phyloP scores from a whole-genome alignment of 208 protist species.

The Crithidia brevicula region DNA sequence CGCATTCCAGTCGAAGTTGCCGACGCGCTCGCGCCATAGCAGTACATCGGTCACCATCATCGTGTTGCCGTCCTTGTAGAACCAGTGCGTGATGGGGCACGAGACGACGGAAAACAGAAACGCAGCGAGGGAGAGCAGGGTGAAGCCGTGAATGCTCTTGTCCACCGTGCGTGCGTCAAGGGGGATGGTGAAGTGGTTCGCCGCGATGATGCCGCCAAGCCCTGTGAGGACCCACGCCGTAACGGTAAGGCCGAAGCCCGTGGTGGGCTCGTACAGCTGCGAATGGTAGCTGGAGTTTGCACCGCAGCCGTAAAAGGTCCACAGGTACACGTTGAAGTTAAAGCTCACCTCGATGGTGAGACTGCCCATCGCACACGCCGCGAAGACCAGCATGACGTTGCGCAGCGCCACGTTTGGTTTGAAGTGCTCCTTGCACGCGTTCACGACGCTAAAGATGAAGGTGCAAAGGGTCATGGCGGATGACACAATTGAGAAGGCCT shows the following conservation, averaged over 20 bases:
- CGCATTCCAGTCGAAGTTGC: slow-evolving; percentile 59
- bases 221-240: slow-evolving; percentile 65
- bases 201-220: slow-evolving; percentile 51
- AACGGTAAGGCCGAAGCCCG: slow-evolving; percentile 65
- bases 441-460: slow-evolving; percentile 42
- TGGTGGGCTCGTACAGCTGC: slow-evolving; percentile 66
- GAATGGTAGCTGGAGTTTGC: slow-evolving; percentile 62
- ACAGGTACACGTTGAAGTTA: slow-evolving; percentile 77
- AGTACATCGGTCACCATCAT: slow-evolving; percentile 52
- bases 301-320: slow-evolving; percentile 63
- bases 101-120: slow-evolving; percentile 61
- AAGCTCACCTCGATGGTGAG: slow-evolving; percentile 59
- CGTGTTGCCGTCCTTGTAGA: slow-evolving; percentile 70
- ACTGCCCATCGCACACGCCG: slow-evolving; percentile 35
- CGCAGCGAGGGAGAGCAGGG: slow-evolving; percentile 47
- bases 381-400: slow-evolving; percentile 37
- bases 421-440: slow-evolving; percentile 19
- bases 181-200: slow-evolving; percentile 52
- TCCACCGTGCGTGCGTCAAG: slow-evolving; percentile 62
- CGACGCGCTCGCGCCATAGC: slow-evolving; percentile 54
- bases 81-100: slow-evolving; percentile 74
- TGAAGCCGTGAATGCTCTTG: slow-evolving; percentile 44
- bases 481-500: slow-evolving; percentile 57
- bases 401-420: slow-evolving; percentile 32
- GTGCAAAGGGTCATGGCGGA: slow-evolving; percentile 38